phyloP scores from a whole-genome alignment of 2,329 filamentous ascomycete species.

The Trichoderma asperellum region DNA sequence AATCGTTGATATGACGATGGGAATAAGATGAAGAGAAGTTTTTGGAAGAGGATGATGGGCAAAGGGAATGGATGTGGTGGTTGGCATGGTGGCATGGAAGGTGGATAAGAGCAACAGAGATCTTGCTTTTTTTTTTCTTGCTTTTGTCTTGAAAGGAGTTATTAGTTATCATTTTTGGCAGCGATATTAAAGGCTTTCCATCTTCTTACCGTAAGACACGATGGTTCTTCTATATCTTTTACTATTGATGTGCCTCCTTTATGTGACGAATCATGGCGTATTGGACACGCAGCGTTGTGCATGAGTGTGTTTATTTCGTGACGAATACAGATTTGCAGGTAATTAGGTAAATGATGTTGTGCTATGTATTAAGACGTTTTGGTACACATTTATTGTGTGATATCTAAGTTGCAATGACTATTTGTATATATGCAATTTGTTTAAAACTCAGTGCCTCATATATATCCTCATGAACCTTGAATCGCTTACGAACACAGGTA shows the following conservation, averaged over 20 bases:
- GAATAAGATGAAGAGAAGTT: not conserved
- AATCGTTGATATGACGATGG: slow-evolving; percentile 1
- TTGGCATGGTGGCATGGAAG: not conserved
- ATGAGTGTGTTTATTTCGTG: not conserved
- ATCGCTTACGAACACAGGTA: not conserved
- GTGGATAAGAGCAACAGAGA: slow-evolving; percentile 24
- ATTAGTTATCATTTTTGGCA: not conserved
- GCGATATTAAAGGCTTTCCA: slow-evolving; percentile 14
- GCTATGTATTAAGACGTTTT: not conserved
- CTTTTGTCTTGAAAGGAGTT: not conserved
- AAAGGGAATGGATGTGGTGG: not conserved
- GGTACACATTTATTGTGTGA: not conserved
- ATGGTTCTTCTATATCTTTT: not conserved
- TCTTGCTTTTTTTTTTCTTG: not conserved
- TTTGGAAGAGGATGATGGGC: not conserved
- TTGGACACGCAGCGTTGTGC: not conserved
- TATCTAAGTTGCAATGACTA: not conserved
- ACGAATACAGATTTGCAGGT: not conserved
- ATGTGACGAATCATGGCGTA: not conserved
- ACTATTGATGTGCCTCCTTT: not conserved
- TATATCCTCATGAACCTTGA: not conserved
- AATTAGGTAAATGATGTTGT: not conserved
- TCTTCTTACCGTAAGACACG: not conserved
- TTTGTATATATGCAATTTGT: not conserved
- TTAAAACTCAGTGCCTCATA: not conserved